A percentile compares a stretch with the other conserved stretches of the same genome.
Conservation (phyloP, 169 alveolate genomes). For the Cystoisospora suis region DNA sequence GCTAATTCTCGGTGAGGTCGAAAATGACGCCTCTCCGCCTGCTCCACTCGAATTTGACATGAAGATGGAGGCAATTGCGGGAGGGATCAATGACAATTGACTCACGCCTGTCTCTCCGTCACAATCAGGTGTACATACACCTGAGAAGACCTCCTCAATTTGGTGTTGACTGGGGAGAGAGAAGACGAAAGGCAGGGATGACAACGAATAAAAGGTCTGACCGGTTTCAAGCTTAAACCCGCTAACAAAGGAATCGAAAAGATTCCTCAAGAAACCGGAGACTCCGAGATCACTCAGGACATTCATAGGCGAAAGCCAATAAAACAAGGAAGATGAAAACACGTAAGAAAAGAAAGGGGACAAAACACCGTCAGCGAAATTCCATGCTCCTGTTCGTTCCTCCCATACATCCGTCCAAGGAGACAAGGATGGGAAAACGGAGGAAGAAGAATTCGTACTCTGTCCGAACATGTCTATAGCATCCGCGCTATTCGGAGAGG, state of each 20-base stretch:
- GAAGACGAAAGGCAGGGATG: constrained; percentile 2
- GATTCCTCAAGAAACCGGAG: background rate
- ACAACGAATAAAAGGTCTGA: background rate
- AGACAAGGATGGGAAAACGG: too few species aligned
- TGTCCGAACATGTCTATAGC: too few species aligned
- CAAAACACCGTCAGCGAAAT: background rate
- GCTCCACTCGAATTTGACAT: background rate
- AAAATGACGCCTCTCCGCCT: background rate
- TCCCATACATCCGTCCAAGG: background rate
- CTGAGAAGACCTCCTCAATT: constrained; percentile 58
- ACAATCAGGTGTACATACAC: constrained; percentile 40
- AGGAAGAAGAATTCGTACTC: too few species aligned
- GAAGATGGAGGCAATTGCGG: background rate
- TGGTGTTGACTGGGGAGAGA: constrained; percentile 26
- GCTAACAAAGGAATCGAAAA: background rate
- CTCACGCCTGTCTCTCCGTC: background rate
- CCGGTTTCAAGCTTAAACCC: background rate
- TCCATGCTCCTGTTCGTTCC: background rate
- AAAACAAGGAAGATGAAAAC: background rate
- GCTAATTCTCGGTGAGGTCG: too few species aligned
- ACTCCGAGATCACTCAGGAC: too few species aligned
- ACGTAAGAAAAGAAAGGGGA: background rate
- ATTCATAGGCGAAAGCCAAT: too few species aligned
- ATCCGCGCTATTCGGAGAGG: too few species aligned
- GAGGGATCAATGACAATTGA: background rate